Base-by-base conservation (phyloP, 208 protist genomes). In the Zelonia costaricensis region DNA sequence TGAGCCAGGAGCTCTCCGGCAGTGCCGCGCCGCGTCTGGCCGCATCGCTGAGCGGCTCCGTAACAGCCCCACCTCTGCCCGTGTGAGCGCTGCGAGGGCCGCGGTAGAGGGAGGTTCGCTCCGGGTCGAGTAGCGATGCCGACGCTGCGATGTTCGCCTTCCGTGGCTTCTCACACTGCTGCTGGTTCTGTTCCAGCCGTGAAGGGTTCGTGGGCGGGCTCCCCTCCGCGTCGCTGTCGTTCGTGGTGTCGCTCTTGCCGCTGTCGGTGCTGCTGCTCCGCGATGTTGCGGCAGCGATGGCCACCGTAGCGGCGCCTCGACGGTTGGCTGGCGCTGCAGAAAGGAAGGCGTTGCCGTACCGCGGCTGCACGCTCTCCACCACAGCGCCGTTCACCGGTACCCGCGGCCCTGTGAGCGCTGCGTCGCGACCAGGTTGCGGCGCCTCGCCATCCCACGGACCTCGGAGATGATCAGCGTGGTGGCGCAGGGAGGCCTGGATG, bases 171-270 rank as follows among this genome's bases (percentile, higher is more conserved):
- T n/a, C n/a, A n/a, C n/a, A n/a, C n/a, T n/a, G n/a, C n/a, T n/a
- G n/a, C n/a, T n/a, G n/a, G n/a, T n/a, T n/a, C n/a, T n/a, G n/a
- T n/a, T n/a, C n/a, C n/a, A n/a, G n/a, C n/a, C n/a, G n/a, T n/a
- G n/a, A n/a, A n/a, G n/a, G n/a, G n/a, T n/a, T n/a, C n/a, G n/a
- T n/a, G n/a, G n/a, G n/a, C n/a, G n/a, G n/a, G n/a, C n/a, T n/a
- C n/a, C n/a, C n/a, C n/a, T n/a, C n/a, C n/a, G n/a, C 42, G 36
- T 64, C 65, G 15, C 65, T 72, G 42, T 72, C 65, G 49, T 64
- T 64, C 18, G 65, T 72, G 16, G 42, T 27, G 3, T 48, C 56
- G 23, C 56, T 59, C 33, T 56, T 71, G 10, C 9, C n/a, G 33
- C 28, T 47, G 39, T 40, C 28, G 28, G 33, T 43, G 54, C 39